Evolutionary conservation across 2,329 filamentous ascomycete genomes (phyloP).

Genomic region (Cyclaneusma minus): DNA sequence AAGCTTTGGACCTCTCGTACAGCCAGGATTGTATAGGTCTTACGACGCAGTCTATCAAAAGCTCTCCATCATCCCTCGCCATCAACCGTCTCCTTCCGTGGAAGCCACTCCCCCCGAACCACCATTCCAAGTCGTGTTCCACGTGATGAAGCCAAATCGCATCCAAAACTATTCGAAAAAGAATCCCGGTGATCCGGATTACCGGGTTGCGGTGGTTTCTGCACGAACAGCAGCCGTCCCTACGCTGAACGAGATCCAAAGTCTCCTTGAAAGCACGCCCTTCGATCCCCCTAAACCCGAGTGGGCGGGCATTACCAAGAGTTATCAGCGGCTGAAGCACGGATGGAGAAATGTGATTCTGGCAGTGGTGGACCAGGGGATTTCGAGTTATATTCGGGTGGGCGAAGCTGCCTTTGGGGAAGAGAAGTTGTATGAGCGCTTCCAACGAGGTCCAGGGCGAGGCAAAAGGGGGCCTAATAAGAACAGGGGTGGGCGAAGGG

Average conservation of each 20-base stretch:
- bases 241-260: slow-evolving; percentile 52
- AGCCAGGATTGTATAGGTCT: slow-evolving; percentile 47
- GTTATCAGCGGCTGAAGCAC: slow-evolving; percentile 71
- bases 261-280: slow-evolving; percentile 59
- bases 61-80: slow-evolving; percentile 56
- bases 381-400: slow-evolving; percentile 76
- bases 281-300: slow-evolving; percentile 38
- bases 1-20: slow-evolving; percentile 38
- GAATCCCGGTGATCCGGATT: slow-evolving; percentile 65
- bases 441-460: slow-evolving; percentile 25
- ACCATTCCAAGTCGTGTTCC: slow-evolving; percentile 60
- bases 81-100: slow-evolving; percentile 43
- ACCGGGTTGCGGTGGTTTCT: slow-evolving; percentile 69
- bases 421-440: slow-evolving; percentile 54
- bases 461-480: slow-evolving; percentile 20
- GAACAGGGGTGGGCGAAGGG: too few relatives aligned
- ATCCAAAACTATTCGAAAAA: slow-evolving; percentile 58
- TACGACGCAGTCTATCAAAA: slow-evolving; percentile 61
- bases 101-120: slow-evolving; percentile 14
- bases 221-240: slow-evolving; percentile 59
- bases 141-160: slow-evolving; percentile 62
- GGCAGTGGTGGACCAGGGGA: slow-evolving; percentile 76
- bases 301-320: slow-evolving; percentile 27
- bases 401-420: slow-evolving; percentile 66
- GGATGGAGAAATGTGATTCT: slow-evolving; percentile 73